Evolutionary conservation across 1,284 basidiomycete genomes (phyloP).

Genomic region (Athelia psychrophila): DNA sequence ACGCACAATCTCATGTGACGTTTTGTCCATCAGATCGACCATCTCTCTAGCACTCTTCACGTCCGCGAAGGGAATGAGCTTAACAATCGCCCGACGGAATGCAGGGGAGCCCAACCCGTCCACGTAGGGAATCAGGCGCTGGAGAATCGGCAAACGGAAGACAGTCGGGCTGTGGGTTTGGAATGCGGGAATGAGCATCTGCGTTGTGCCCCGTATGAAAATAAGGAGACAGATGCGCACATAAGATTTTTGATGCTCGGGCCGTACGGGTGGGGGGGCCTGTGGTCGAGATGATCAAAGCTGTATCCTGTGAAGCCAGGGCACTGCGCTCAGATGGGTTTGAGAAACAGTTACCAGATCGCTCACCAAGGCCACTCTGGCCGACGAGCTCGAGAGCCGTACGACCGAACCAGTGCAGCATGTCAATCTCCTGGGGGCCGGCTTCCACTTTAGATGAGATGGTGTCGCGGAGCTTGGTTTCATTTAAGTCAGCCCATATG

Average conservation of each 20-base stretch:
- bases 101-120: constrained; percentile 1
- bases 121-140: not conserved
- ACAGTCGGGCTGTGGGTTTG: not conserved
- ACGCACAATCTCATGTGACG: constrained; percentile 7
- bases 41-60: constrained; percentile 4
- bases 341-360: not conserved
- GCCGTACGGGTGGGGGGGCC: constrained; percentile 2
- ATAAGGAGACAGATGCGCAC: constrained; percentile 1
- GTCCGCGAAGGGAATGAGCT: constrained; percentile 4
- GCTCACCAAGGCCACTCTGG: constrained; percentile 32
- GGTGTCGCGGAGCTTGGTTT: not conserved
- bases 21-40: constrained; percentile 12
- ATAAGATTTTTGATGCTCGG: constrained; percentile 2
- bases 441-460: not conserved
- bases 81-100: constrained; percentile 8
- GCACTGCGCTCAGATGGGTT: not conserved
- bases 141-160: not conserved
- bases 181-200: not conserved
- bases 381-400: constrained; percentile 37
- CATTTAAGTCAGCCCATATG: constrained; percentile 1
- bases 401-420: constrained; percentile 31
- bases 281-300: not conserved
- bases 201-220: not conserved
- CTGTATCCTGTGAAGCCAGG: constrained; percentile 1
- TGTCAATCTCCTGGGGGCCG: constrained; percentile 23